Base-by-base conservation (phyloP, 352 stramenopile genomes). In the Globisporangium ultimum region DNA sequence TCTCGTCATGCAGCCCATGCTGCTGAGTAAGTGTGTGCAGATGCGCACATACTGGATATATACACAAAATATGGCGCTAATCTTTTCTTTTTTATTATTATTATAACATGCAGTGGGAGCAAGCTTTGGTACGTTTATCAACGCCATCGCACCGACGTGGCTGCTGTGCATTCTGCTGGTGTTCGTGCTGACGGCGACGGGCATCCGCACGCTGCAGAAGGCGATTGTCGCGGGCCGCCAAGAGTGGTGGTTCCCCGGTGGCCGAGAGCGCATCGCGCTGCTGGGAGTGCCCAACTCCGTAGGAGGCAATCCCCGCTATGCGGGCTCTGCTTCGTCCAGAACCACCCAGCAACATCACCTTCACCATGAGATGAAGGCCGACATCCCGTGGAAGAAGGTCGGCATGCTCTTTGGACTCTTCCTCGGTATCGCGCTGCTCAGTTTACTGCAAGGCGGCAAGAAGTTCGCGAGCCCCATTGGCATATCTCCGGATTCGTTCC, bases 1-100 rank as follows among this genome's bases (percentile, higher is more conserved):
- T 53, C 66, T 99, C 13, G 84, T 98, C 10, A 98, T 98, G 95
- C 94, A 99, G 71, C 96, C 96, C 7, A 77, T 97, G 66, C 64
- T 89, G 8, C 41, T 89, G 43, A 76, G 80, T 89, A 80, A 53
- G 76, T 75, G n/a, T 3, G 18, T 18, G 15, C 22, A 7, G 4
- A 10, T 51, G 43, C 7, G 22, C n/a, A n/a, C 13, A 45, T 28
- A 5, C 24, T 41, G n/a, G n/a, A n/a, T n/a, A n/a, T n/a, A 28
- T 40, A 2, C 6, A 3, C 17, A 18, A 1, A 22, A 14, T 48
- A 12, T 21, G 32, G 0, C 9, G n/a, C n/a, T 40, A 32, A 48
- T 58, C 50, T 52, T 45, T 28, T 38, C 17, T n/a, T 14, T 58
- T 46, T 63, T 28, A 2, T 28, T 28, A 28, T 5, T 13, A 48